Evolutionary conservation across 2,329 filamentous ascomycete genomes (phyloP), one percentile per base, ranked within the genome.

Genomic region (Cryphonectria parasitica): DNA sequence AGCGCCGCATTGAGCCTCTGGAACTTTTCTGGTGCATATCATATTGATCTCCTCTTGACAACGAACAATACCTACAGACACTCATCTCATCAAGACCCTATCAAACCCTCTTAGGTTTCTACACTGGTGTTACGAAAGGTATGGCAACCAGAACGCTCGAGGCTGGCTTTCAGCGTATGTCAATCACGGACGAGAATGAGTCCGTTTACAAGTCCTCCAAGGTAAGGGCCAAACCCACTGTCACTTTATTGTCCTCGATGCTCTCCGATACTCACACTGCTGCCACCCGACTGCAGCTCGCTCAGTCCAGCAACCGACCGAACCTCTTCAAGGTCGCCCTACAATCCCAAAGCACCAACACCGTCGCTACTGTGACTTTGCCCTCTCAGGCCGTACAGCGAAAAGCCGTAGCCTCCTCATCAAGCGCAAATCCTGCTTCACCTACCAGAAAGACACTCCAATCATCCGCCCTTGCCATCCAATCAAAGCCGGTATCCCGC

Each of bases 111-210:
- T 10, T 39, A 25, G 31, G 1, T 11, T n/a, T 54, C 43, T 41
- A 43, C n/a, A 28, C 34, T 60, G 34, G 60, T 52, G 43, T 41
- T 60, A 45, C 39, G 64, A 62, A 67, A 64, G 68, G 75, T 73
- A 90, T 95, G 92, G 89, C 68, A 25, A 64, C 95, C 74, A 88
- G 92, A 76, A 90, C 89, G 66, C 86, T 98, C 63, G 95, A 98
- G 83, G 86, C 92, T 82, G 92, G 93, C 77, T 93, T 98, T 78
- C 94, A 97, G 89, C 91, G 91, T 81, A 89, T 98, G 83, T 91
- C 92, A 28, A 93, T 98, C 73, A 91, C 92, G 76, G 95, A 98
- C 78, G 95, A 97, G 82, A 97, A 95, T 78, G 91, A 93, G 71
- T 82, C 84, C 73, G 74, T 79, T 36, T 90, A 92, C 79, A 97